Percentiles rank a stretch among this genome's conserved stretches.
Evolutionary conservation across 2,329 filamentous ascomycete species (phyloP).

Genomic region (Botrytis tulipae): DNA sequence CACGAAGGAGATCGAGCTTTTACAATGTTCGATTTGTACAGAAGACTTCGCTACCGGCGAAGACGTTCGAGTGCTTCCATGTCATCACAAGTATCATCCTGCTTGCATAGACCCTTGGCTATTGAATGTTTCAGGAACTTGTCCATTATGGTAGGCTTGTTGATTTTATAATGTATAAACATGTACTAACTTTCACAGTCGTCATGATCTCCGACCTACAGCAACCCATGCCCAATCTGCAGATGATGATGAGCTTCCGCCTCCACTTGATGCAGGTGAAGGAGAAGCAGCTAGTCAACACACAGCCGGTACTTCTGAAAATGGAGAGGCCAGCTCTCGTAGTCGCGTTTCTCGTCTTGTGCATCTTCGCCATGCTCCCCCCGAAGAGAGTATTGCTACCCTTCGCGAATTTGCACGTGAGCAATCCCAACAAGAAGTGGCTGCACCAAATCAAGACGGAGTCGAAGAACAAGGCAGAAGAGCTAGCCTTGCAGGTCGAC

Average conservation of each 20-base stretch:
- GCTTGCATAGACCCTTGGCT: slow-evolving; percentile 69
- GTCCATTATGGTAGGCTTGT: slow-evolving; percentile 61
- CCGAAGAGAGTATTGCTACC: slow-evolving; percentile 61
- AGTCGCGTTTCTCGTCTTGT: slow-evolving; percentile 53
- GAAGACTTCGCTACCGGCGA: slow-evolving; percentile 67
- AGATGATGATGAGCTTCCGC: slow-evolving; percentile 31
- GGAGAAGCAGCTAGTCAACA: slow-evolving; percentile 37
- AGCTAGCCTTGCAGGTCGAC: slow-evolving; percentile 33
- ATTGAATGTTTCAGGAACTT: slow-evolving; percentile 67
- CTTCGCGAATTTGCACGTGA: slow-evolving; percentile 49
- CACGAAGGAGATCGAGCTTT: slow-evolving; percentile 29
- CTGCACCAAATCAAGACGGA: slow-evolving; percentile 20
- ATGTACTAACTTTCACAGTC: slow-evolving; percentile 34
- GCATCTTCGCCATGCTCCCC: slow-evolving; percentile 55
- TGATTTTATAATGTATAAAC: neutral
- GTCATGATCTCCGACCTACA: slow-evolving; percentile 41
- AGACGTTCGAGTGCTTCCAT: slow-evolving; percentile 66
- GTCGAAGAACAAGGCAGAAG: slow-evolving; percentile 32
- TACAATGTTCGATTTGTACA: slow-evolving; percentile 67
- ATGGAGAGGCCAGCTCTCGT: slow-evolving; percentile 40
- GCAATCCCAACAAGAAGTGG: slow-evolving; percentile 35
- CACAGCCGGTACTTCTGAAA: slow-evolving; percentile 38
- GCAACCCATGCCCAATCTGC: slow-evolving; percentile 28
- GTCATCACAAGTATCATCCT: slow-evolving; percentile 66
- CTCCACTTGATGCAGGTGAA: slow-evolving; percentile 31